These are phyloP conservation scores for Colletotrichum kahawae DNA, from an alignment of 2,329 filamentous ascomycete species.

Conservation along the genomic window DNA sequence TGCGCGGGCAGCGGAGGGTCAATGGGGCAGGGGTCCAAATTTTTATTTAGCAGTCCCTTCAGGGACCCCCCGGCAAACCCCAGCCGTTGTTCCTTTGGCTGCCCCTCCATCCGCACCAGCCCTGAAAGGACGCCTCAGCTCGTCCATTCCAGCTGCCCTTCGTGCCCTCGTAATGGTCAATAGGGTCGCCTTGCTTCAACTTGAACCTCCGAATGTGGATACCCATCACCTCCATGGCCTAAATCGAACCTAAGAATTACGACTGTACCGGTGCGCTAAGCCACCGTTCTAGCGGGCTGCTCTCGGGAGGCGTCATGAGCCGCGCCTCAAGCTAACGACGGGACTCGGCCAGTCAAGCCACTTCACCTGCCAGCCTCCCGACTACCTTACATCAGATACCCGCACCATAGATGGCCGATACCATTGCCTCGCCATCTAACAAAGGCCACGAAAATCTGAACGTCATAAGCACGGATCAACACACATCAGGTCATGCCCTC, in stretches of 20 bases:
- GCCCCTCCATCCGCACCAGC: not conserved
- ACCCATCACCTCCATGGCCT: not conserved
- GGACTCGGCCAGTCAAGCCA: not conserved
- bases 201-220: not conserved
- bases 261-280: not conserved
- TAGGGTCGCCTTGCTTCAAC: not conserved
- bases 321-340: not conserved
- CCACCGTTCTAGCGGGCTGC: not conserved
- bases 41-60: constrained; percentile 7
- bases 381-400: not conserved
- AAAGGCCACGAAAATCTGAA: not conserved
- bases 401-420: not conserved
- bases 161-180: not conserved
- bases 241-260: not conserved
- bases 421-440: not conserved
- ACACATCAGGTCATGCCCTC: not conserved
- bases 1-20: constrained; percentile 21
- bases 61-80: constrained; percentile 11
- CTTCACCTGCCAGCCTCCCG: not conserved
- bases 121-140: not conserved
- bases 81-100: not conserved
- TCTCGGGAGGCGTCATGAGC: constrained; percentile 5
- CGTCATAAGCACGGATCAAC: not conserved
- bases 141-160: not conserved
- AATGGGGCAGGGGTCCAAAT: constrained; percentile 16